phyloP scores from a whole-genome alignment of 345 rosid species.

The Erodium maritimum region DNA sequence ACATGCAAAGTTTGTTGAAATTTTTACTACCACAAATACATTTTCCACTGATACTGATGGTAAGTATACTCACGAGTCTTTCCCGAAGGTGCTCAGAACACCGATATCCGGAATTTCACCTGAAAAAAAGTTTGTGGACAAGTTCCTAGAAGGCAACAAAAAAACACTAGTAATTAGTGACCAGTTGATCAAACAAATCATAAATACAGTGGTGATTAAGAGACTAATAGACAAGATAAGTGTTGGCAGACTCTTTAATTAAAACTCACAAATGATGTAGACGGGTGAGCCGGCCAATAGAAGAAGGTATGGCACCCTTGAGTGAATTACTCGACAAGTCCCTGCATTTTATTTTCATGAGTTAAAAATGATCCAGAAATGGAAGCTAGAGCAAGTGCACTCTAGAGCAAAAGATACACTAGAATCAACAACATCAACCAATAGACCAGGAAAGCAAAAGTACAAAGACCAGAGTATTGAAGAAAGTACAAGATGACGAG shows the following conservation, averaged over 20 bases:
- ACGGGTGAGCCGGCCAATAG: constrained; percentile 56
- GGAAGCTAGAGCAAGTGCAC: no score
- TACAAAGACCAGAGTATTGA: neutral
- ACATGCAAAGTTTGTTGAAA: no score
- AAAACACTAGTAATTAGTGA: neutral
- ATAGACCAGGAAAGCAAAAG: neutral
- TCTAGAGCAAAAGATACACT: no score
- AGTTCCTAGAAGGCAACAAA: constrained; percentile 38
- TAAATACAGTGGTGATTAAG: no score
- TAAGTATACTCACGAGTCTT: constrained; percentile 50
- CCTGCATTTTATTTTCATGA: constrained; percentile 25
- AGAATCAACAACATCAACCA: no score
- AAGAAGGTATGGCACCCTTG: constrained; percentile 80
- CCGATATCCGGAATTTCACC: constrained; percentile 93
- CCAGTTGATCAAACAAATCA: no score
- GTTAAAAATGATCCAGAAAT: neutral
- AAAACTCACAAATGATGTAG: constrained; percentile 59
- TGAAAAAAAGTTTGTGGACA: constrained; percentile 83
- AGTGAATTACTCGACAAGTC: constrained; percentile 88
- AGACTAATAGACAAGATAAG: no score
- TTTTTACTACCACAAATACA: neutral
- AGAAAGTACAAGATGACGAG: constrained; percentile 64
- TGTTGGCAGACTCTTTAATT: neutral
- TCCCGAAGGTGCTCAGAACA: constrained; percentile 61
- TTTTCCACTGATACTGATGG: neutral